phyloP scores from a whole-genome alignment of 345 rosid species.

The Dovyalis caffra region DNA sequence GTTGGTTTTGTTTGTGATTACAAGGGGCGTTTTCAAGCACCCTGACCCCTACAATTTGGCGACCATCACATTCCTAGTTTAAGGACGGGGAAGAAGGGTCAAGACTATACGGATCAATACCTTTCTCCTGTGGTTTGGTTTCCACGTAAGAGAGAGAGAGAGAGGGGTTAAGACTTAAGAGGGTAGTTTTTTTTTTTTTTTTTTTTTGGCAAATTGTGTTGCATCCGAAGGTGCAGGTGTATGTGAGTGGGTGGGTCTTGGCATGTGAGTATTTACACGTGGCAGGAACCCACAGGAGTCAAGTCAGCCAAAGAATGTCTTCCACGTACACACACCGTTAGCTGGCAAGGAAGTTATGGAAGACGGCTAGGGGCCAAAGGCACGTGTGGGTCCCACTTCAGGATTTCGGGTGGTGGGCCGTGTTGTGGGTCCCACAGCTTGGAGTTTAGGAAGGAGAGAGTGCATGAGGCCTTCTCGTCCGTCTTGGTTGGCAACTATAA shows the following conservation, averaged over 20 bases:
- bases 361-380: constrained; percentile 5
- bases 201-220: background rate
- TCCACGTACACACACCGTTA: constrained; percentile 17
- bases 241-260: background rate
- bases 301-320: constrained; percentile 17
- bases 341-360: background rate
- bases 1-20: constrained; percentile 28
- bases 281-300: constrained; percentile 7
- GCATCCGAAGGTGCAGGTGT: background rate
- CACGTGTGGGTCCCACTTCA: background rate
- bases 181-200: too few relatives aligned
- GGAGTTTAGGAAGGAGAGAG: background rate
- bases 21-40: constrained; percentile 23
- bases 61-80: too few relatives aligned
- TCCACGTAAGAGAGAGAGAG: too few relatives aligned
- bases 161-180: too few relatives aligned
- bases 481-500: constrained; percentile 11
- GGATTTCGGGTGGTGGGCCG: background rate
- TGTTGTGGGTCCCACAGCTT: background rate
- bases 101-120: too few relatives aligned
- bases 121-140: too few relatives aligned
- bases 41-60: background rate
- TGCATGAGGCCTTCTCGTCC: background rate
- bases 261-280: constrained; percentile 4
- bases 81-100: too few relatives aligned